Conservation (phyloP, 208 protist genomes). For the Jaenimonas drosophilae region DNA sequence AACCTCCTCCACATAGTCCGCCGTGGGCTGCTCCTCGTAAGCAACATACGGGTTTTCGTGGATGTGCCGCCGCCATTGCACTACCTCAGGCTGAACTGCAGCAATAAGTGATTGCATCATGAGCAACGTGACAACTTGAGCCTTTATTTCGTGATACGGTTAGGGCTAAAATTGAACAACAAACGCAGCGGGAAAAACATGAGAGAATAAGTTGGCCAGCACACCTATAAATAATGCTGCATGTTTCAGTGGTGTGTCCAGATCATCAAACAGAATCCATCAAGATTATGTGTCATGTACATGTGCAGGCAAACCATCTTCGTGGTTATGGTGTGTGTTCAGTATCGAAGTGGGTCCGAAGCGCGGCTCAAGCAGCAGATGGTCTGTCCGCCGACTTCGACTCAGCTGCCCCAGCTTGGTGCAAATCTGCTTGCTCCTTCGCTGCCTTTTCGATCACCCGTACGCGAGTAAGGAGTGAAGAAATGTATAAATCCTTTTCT, state of each 20-base stretch:
- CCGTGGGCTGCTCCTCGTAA: conserved; percentile 39
- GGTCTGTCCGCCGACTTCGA: not conserved
- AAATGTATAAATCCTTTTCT: conserved; percentile 11
- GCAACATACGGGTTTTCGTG: conserved; percentile 43
- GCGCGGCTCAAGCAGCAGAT: conserved; percentile 3
- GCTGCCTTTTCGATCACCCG: not conserved
- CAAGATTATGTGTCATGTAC: too few species aligned
- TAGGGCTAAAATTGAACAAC: too few species aligned
- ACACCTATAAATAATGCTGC: too few species aligned
- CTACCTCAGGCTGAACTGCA: conserved; percentile 18
- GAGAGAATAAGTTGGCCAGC: too few species aligned
- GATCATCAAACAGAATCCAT: too few species aligned
- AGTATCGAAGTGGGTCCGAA: too few species aligned
- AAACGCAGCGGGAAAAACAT: too few species aligned
- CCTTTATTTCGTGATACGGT: too few species aligned
- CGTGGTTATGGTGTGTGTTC: too few species aligned
- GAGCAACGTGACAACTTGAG: too few species aligned
- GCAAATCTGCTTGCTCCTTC: not conserved
- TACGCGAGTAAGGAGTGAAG: conserved; percentile 4
- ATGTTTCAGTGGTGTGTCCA: too few species aligned
- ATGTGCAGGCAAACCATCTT: too few species aligned
- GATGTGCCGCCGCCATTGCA: conserved; percentile 52
- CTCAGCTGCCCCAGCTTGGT: not conserved
- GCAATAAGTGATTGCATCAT: conserved; percentile 8
- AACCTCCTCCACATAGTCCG: conserved; percentile 24